These are phyloP conservation scores for Cryptococcus jaspeensis DNA, from an alignment of 1,284 basidiomycete genomes.

Conservation along the genomic window DNA sequence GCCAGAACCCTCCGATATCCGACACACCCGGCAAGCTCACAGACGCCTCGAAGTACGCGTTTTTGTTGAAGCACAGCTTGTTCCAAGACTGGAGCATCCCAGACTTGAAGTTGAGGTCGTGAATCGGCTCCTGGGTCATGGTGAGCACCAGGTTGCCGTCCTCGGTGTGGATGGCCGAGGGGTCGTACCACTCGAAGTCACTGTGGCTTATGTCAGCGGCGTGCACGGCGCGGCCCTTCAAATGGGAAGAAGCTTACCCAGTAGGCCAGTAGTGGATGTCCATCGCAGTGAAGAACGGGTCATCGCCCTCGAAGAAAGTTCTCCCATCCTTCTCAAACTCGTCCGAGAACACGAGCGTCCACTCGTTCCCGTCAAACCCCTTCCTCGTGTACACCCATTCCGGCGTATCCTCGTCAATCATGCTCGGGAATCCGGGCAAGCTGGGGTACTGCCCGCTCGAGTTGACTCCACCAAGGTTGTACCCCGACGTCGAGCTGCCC, in stretches of 20 bases:
- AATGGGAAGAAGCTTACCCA: conserved; percentile 24
- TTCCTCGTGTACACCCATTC: conserved; percentile 58
- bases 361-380: conserved; percentile 65
- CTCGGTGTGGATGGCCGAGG: conserved; percentile 72
- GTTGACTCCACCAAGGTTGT: conserved; percentile 75
- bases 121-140: conserved; percentile 62
- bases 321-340: conserved; percentile 74
- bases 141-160: conserved; percentile 79
- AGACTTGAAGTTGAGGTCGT: conserved; percentile 69
- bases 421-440: conserved; percentile 59
- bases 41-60: conserved; percentile 45
- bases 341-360: conserved; percentile 76
- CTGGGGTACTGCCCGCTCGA: conserved; percentile 63
- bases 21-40: conserved; percentile 42
- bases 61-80: conserved; percentile 49
- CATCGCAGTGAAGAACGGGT: conserved; percentile 55
- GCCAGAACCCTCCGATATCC: conserved; percentile 53
- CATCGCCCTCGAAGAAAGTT: conserved; percentile 56
- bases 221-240: no score
- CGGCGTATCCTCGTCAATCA: conserved; percentile 71
- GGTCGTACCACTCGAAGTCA: conserved; percentile 61
- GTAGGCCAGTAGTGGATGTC: conserved; percentile 60
- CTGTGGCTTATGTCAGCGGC: conserved; percentile 9
- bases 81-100: conserved; percentile 59
- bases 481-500: conserved; percentile 47